phyloP scores from a whole-genome alignment of 805 yeast genomes.

The Kluyveromyces lactis region DNA sequence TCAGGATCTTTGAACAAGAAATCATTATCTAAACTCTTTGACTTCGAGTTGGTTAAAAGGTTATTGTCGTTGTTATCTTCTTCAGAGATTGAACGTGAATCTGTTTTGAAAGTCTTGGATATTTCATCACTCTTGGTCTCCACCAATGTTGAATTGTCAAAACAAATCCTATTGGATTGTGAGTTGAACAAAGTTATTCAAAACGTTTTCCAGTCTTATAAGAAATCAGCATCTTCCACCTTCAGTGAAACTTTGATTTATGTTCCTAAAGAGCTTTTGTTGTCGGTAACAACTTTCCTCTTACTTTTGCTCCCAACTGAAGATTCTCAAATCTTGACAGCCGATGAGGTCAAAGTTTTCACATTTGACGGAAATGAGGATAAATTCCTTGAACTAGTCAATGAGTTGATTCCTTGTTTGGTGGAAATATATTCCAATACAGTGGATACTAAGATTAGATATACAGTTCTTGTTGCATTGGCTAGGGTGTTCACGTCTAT shows the following conservation, averaged over 20 bases:
- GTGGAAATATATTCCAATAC: constrained; percentile 64
- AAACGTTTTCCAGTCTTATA: constrained; percentile 43
- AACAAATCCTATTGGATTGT: constrained; percentile 39
- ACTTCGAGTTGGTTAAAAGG: constrained; percentile 27
- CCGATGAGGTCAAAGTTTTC: constrained; percentile 18
- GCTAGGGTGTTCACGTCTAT: constrained; percentile 42
- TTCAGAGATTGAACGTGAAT: constrained; percentile 25
- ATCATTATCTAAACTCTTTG: constrained; percentile 18
- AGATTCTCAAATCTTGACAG: constrained; percentile 20
- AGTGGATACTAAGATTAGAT: constrained; percentile 57
- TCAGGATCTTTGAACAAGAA: constrained; percentile 16
- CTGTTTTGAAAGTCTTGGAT: constrained; percentile 27
- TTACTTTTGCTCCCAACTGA: constrained; percentile 50
- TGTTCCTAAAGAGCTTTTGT: constrained; percentile 57
- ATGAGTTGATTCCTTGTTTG: constrained; percentile 42
- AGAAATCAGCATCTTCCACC: constrained; percentile 31
- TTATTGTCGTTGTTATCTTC: constrained; percentile 22
- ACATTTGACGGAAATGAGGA: constrained; percentile 19
- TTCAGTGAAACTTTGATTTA: constrained; percentile 68
- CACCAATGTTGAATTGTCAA: constrained; percentile 37
- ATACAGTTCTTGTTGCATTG: constrained; percentile 45
- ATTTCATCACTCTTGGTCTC: constrained; percentile 39
- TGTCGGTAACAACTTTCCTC: constrained; percentile 46
- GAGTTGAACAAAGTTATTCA: constrained; percentile 40
- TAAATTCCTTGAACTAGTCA: constrained; percentile 32